phyloP scores from a whole-genome alignment of 75 land plant species.

The Isoetes taiwanensis region DNA sequence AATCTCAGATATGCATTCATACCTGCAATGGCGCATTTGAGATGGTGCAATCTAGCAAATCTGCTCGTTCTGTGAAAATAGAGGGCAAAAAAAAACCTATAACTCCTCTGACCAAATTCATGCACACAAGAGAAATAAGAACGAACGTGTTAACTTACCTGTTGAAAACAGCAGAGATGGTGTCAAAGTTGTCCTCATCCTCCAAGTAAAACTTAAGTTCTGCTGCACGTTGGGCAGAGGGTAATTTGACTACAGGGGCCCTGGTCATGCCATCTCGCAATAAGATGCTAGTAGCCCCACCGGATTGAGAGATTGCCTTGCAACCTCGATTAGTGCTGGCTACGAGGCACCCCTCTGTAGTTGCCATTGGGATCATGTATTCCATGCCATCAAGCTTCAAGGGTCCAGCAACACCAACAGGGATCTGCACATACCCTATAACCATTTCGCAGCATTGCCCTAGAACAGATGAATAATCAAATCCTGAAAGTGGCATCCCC shows the following conservation, averaged over 20 bases:
- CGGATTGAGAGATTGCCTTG: conserved; percentile 52
- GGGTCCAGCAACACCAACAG: conserved; percentile 75
- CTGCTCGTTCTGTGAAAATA: conserved; percentile 63
- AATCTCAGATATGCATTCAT: conserved; percentile 73
- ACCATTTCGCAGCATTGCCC: conserved; percentile 89
- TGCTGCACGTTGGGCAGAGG: conserved; percentile 38
- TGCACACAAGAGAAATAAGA: too few species aligned
- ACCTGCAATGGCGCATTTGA: conserved; percentile 66
- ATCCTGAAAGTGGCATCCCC: conserved; percentile 53
- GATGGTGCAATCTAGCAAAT: conserved; percentile 59
- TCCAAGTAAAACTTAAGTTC: conserved; percentile 68
- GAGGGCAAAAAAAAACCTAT: too few species aligned
- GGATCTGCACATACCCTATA: conserved; percentile 61
- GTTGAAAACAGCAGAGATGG: conserved; percentile 49
- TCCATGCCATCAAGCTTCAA: conserved; percentile 47
- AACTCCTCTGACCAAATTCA: too few species aligned
- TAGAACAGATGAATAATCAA: conserved; percentile 45
- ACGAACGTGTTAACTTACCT: too few species aligned
- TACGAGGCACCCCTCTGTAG: conserved; percentile 74
- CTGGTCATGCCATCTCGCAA: conserved; percentile 62
- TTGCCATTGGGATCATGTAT: conserved; percentile 70
- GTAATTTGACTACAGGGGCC: conserved; percentile 69
- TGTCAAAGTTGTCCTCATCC: conserved; percentile 46
- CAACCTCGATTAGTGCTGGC: conserved; percentile 81
- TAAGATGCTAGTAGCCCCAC: conserved; percentile 47